phyloP scores from a whole-genome alignment of 805 yeast species.

The Lipomyces chichibuensis region DNA sequence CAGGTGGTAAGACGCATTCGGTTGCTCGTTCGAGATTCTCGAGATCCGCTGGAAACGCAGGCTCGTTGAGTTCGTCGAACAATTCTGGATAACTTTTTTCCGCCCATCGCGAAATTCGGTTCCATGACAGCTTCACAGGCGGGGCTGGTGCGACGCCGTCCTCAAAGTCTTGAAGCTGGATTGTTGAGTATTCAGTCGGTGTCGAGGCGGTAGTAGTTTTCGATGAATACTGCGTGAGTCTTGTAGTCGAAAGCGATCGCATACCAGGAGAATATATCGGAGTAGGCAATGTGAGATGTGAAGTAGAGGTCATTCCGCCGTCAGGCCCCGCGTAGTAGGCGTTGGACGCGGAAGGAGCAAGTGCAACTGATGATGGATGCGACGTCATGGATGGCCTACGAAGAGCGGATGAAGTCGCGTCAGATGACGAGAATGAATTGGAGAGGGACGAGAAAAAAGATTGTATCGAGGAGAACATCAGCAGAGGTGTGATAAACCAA shows the following conservation, averaged over 20 bases:
- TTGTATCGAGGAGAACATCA: slow-evolving; percentile 10
- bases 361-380: slow-evolving; percentile 17
- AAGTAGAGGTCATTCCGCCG: slow-evolving; percentile 7
- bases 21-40: slow-evolving; percentile 82
- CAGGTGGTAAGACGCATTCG: slow-evolving; percentile 71
- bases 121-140: slow-evolving; percentile 81
- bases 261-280: slow-evolving; percentile 33
- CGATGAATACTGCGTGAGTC: slow-evolving; percentile 6
- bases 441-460: slow-evolving; percentile 5
- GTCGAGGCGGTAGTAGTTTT: not conserved
- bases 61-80: slow-evolving; percentile 71
- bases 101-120: slow-evolving; percentile 84
- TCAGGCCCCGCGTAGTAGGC: slow-evolving; percentile 3
- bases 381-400: slow-evolving; percentile 2
- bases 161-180: slow-evolving; percentile 47
- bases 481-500: not conserved
- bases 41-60: slow-evolving; percentile 80
- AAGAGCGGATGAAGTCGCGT: slow-evolving; percentile 3
- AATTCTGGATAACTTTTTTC: slow-evolving; percentile 78
- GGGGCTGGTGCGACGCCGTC: slow-evolving; percentile 65
- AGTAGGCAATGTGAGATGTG: slow-evolving; percentile 19
- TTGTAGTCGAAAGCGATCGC: slow-evolving; percentile 32
- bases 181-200: slow-evolving; percentile 22
- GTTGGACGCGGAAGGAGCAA: slow-evolving; percentile 3
- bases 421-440: not conserved